Percentiles rank a stretch among this genome's conserved stretches.
Conservation (phyloP, 176 grass and related monocot species). For the Avena insularis region DNA sequence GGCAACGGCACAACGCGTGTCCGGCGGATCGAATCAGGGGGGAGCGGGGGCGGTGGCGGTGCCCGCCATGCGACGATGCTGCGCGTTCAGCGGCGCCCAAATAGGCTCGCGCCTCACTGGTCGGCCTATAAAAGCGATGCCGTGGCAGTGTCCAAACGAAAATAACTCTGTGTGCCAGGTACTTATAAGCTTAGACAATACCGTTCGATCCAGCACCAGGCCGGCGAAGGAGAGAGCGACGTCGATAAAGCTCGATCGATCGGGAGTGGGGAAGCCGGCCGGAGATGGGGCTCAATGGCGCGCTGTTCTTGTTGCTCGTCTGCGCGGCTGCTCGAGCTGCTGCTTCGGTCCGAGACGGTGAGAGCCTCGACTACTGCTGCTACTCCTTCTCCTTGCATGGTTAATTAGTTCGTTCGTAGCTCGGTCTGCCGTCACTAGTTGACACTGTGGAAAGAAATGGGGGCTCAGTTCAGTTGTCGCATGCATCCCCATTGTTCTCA, state of each 20-base stretch:
- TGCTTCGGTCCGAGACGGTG: constrained; percentile 30
- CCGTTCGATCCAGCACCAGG: too few relatives aligned
- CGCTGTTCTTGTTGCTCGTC: constrained; percentile 36
- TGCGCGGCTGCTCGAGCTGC: constrained; percentile 21
- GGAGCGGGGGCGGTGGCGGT: too few relatives aligned
- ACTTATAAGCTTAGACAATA: too few relatives aligned
- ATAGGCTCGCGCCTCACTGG: not conserved
- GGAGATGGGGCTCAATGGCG: constrained; percentile 34
- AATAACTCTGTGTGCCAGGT: too few relatives aligned
- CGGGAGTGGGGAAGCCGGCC: too few relatives aligned
- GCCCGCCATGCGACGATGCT: not conserved
- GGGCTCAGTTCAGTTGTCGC: not conserved
- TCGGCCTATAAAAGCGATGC: not conserved
- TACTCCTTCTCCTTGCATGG: not conserved
- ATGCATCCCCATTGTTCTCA: not conserved
- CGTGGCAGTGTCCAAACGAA: not conserved
- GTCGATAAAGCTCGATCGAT: too few relatives aligned
- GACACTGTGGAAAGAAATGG: not conserved
- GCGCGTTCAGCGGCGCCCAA: not conserved
- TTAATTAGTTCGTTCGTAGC: not conserved
- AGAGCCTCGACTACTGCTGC: constrained; percentile 8
- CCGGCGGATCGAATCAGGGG: too few relatives aligned
- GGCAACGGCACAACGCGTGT: too few relatives aligned
- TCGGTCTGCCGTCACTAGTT: not conserved
- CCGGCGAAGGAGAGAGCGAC: too few relatives aligned